Percentiles rank a stretch among this genome's conserved stretches.
phyloP scores from a whole-genome alignment of 768 basidiomycete species.

The Dioszegia aurantiaca region DNA sequence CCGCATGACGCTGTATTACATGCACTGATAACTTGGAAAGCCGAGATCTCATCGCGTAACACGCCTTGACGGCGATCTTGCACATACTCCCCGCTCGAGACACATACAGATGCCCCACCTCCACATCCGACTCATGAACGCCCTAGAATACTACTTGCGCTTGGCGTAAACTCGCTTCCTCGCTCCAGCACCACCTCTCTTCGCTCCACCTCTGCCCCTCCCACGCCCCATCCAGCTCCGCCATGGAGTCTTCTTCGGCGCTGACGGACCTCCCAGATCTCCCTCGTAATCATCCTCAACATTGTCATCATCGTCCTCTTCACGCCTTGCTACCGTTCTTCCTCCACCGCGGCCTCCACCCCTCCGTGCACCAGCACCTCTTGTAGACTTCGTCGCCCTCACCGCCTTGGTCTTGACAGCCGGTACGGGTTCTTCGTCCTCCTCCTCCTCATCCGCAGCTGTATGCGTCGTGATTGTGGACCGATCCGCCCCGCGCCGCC shows the following conservation, averaged over 20 bases:
- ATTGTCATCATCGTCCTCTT: slow-evolving; percentile 15
- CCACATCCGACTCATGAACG: no score
- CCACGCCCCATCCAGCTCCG: slow-evolving; percentile 12
- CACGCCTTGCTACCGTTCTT: not conserved
- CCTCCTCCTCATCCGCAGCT: slow-evolving; percentile 1
- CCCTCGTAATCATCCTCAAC: slow-evolving; percentile 5
- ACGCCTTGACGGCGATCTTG: no score
- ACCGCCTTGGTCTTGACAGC: slow-evolving; percentile 5
- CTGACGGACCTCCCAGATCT: slow-evolving; percentile 12
- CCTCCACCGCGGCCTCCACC: not conserved
- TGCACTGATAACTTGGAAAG: no score
- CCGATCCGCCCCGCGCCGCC: slow-evolving; percentile 34
- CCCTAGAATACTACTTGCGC: no score
- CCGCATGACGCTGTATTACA: no score
- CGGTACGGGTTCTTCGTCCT: not conserved
- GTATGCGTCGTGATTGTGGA: not conserved
- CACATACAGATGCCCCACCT: no score
- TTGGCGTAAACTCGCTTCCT: no score
- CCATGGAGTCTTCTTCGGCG: not conserved
- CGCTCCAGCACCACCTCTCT: slow-evolving; percentile 6
- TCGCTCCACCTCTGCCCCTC: slow-evolving; percentile 18
- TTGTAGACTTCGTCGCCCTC: not conserved
- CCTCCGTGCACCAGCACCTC: not conserved
- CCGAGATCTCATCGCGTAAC: no score
- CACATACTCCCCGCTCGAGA: no score